These are phyloP conservation scores for Aspergillus arachidicola DNA, from an alignment of 2,329 filamentous ascomycete species.

Conservation along the genomic window DNA sequence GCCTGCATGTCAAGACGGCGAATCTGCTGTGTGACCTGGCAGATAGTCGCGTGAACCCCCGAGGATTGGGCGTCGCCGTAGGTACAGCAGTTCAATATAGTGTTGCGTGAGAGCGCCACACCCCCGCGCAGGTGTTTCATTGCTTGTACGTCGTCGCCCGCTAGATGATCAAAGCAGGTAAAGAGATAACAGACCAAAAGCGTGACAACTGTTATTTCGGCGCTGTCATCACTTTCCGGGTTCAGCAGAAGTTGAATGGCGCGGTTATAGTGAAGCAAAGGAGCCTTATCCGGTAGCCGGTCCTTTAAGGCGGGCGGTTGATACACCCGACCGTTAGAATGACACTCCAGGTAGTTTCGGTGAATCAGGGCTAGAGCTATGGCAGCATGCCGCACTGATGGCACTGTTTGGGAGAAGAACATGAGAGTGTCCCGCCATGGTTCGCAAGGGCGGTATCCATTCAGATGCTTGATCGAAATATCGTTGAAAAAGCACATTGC, in stretches of 20 bases:
- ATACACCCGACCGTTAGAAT: constrained; percentile 11
- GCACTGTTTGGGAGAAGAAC: constrained; percentile 36
- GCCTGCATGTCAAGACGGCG: constrained; percentile 42
- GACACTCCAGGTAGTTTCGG: constrained; percentile 25
- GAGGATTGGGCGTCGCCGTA: constrained; percentile 13
- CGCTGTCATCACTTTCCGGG: constrained; percentile 18
- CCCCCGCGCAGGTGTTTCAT: constrained; percentile 40
- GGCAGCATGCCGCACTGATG: constrained; percentile 39
- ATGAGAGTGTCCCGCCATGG: constrained; percentile 39
- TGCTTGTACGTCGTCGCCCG: constrained; percentile 38
- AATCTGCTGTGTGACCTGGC: constrained; percentile 37
- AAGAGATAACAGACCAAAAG: constrained; percentile 46
- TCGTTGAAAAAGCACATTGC: constrained; percentile 19
- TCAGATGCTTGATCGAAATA: constrained; percentile 22
- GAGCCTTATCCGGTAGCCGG: constrained; percentile 19
- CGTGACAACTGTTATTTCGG: constrained; percentile 34
- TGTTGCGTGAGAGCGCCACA: constrained; percentile 30
- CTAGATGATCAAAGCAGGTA: constrained; percentile 42
- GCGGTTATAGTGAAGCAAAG: constrained; percentile 20
- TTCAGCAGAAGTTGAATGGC: constrained; percentile 30
- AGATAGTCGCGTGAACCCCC: constrained; percentile 24
- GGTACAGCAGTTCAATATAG: constrained; percentile 6
- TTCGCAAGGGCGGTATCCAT: constrained; percentile 34
- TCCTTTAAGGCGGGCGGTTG: constrained; percentile 6
- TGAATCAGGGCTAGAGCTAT: constrained; percentile 29